Conservation (phyloP, 2,329 filamentous ascomycete species). For the Aotearoamyces nothofagi region DNA sequence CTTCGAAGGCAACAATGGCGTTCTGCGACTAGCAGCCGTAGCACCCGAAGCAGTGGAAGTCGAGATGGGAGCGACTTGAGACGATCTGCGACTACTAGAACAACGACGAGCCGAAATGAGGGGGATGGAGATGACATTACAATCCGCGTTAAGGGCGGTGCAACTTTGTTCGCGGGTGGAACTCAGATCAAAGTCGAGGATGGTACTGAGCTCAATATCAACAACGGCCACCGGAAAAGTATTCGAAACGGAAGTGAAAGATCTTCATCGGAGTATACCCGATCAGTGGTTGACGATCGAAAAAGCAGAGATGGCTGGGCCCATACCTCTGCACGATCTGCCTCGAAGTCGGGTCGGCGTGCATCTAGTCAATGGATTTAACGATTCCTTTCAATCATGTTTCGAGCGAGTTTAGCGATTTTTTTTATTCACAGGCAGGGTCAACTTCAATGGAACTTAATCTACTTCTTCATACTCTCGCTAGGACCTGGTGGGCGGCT, state of each 20-base stretch:
- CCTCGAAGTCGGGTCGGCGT: no score
- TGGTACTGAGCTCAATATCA: constrained; percentile 44
- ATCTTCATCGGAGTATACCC: constrained; percentile 25
- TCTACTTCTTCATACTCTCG: no score
- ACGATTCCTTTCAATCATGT: no score
- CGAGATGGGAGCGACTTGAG: constrained; percentile 49
- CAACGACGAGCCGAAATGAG: constrained; percentile 25
- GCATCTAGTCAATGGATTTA: no score
- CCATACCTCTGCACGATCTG: no score
- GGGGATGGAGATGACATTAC: constrained; percentile 39
- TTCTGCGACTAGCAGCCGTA: constrained; percentile 36
- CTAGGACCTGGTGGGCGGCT: no score
- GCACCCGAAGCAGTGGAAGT: constrained; percentile 41
- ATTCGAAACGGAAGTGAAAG: constrained; percentile 33
- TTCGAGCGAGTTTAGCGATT: no score
- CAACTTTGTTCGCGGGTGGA: constrained; percentile 38
- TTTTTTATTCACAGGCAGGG: no score
- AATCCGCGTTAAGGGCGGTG: constrained; percentile 40
- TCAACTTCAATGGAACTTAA: no score
- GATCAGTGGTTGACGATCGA: constrained; percentile 9
- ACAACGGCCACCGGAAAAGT: constrained; percentile 21
- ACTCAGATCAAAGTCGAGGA: constrained; percentile 42
- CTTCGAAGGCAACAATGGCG: constrained; percentile 30
- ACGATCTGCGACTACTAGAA: constrained; percentile 44
- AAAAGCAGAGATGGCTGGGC: constrained; percentile 9